Percentiles rank a stretch among this genome's conserved stretches.
Evolutionary conservation across 176 grass and related monocot genomes (phyloP).

Genomic region (Oropetium thomaeum): DNA sequence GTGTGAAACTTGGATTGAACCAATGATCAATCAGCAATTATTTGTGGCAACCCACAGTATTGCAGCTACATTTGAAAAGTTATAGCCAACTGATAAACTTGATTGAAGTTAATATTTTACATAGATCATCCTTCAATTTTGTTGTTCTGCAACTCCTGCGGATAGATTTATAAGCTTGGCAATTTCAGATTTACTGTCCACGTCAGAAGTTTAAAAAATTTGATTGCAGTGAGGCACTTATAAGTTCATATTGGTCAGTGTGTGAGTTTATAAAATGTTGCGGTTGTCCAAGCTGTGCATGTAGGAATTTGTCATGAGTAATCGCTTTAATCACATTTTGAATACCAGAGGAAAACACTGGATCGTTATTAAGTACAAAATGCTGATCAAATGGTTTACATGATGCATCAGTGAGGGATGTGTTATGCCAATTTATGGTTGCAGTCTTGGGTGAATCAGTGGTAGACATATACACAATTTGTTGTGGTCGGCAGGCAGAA

Average conservation of each 20-base stretch:
- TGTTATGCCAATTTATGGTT: constrained; percentile 29
- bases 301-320: background rate
- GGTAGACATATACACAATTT: constrained; percentile 20
- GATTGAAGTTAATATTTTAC: background rate
- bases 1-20: background rate
- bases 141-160: background rate
- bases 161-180: background rate
- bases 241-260: background rate
- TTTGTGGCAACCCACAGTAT: background rate
- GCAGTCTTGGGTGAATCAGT: constrained; percentile 28
- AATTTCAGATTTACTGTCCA: background rate
- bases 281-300: background rate
- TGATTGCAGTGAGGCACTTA: background rate
- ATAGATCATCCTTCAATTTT: background rate
- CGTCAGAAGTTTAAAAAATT: background rate
- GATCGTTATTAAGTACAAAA: constrained; percentile 13
- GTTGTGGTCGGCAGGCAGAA: constrained; percentile 17
- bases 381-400: constrained; percentile 11
- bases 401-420: constrained; percentile 22
- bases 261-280: background rate
- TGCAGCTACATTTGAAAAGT: background rate
- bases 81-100: background rate
- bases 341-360: constrained; percentile 17
- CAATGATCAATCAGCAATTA: background rate
- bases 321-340: background rate